Evolutionary conservation across 805 yeast species (phyloP).

Genomic region (Metschnikowia henanensis): DNA sequence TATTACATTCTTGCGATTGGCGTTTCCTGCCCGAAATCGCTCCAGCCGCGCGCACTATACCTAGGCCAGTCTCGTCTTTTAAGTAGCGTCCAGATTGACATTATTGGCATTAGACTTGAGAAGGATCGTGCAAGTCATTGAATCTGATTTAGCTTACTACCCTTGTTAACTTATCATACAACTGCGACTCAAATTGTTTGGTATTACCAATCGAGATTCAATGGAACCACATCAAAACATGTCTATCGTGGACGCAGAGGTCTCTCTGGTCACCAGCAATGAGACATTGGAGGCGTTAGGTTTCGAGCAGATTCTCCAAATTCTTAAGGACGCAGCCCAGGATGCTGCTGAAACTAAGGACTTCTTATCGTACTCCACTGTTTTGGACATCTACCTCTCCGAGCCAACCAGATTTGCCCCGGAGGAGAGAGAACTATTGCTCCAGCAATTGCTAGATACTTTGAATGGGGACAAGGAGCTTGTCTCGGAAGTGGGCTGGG

Average conservation of each 20-base stretch:
- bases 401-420: constrained; percentile 46
- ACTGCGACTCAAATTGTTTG: too few relatives aligned
- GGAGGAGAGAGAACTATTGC: constrained; percentile 51
- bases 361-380: constrained; percentile 69
- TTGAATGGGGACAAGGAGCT: constrained; percentile 48
- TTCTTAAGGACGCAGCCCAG: constrained; percentile 30
- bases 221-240: too few relatives aligned
- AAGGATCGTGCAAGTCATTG: too few relatives aligned
- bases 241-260: constrained; percentile 15
- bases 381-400: constrained; percentile 58
- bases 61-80: too few relatives aligned
- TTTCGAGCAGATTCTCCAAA: constrained; percentile 27
- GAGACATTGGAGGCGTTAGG: constrained; percentile 17
- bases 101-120: too few relatives aligned
- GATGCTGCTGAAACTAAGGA: constrained; percentile 52
- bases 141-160: too few relatives aligned
- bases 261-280: constrained; percentile 16
- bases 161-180: too few relatives aligned
- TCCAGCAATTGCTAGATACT: constrained; percentile 45
- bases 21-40: too few relatives aligned
- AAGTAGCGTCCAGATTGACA: too few relatives aligned
- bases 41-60: too few relatives aligned
- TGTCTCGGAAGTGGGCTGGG: constrained; percentile 83
- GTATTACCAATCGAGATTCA: too few relatives aligned
- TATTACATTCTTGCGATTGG: too few relatives aligned